Conservation (phyloP, 371 early-diverging fungal species). For the Mucor irregularis region DNA sequence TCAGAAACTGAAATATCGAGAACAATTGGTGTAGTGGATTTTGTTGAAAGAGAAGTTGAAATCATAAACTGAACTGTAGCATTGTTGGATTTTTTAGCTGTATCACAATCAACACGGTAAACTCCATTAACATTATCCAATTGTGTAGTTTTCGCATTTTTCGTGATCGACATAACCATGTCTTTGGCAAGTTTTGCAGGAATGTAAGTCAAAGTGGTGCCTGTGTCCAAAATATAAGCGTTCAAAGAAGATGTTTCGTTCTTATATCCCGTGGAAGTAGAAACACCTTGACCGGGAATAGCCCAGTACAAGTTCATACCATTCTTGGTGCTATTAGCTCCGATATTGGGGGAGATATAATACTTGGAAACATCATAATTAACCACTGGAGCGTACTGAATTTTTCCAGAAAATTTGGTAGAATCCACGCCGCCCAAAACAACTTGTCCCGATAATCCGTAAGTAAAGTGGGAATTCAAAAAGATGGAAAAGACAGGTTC, state of each 20-base stretch:
- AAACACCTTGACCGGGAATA: slow-evolving; percentile 16
- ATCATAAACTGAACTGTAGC: slow-evolving; percentile 15
- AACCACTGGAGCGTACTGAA: slow-evolving; percentile 31
- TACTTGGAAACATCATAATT: slow-evolving; percentile 14
- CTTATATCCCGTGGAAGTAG: neutral
- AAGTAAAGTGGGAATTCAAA: slow-evolving; percentile 5
- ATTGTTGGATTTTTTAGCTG: slow-evolving; percentile 12
- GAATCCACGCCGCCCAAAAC: slow-evolving; percentile 34
- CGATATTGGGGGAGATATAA: slow-evolving; percentile 5
- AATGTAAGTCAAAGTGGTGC: slow-evolving; percentile 45
- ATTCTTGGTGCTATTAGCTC: slow-evolving; percentile 1
- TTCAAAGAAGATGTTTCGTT: slow-evolving; percentile 1
- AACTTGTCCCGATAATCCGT: slow-evolving; percentile 25
- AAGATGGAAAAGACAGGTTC: slow-evolving; percentile 24
- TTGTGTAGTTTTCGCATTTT: slow-evolving; percentile 13
- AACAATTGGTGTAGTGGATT: slow-evolving; percentile 13
- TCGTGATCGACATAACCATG: slow-evolving; percentile 31
- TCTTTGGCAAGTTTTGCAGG: slow-evolving; percentile 25
- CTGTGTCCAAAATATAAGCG: slow-evolving; percentile 45
- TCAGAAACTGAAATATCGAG: slow-evolving; percentile 34
- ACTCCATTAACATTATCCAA: slow-evolving; percentile 35
- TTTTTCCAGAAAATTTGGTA: slow-evolving; percentile 20
- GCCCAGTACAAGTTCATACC: slow-evolving; percentile 8
- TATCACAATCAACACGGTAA: slow-evolving; percentile 31
- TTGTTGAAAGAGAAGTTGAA: slow-evolving; percentile 8